Conservation (phyloP, 2,329 filamentous ascomycete genomes). For the Davidsoniella virescens region DNA sequence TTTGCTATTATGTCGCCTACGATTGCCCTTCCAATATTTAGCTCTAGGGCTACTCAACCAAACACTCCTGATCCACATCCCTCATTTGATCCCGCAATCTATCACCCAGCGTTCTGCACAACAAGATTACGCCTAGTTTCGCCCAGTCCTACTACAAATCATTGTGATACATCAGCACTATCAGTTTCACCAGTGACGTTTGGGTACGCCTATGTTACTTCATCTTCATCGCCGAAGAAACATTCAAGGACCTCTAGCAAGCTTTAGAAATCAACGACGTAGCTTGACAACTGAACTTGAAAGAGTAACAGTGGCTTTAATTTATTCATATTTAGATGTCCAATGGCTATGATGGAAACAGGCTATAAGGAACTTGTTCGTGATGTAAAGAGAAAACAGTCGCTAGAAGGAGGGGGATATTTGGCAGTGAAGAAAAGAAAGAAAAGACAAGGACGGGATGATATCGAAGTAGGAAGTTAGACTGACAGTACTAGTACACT, state of each 20-base stretch:
- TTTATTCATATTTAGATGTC: not conserved
- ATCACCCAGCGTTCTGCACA: slow-evolving; percentile 11
- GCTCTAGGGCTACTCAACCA: too few species aligned
- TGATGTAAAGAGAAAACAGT: not conserved
- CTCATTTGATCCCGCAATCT: slow-evolving; percentile 6
- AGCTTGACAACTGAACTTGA: not conserved
- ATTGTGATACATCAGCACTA: too few species aligned
- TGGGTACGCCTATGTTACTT: slow-evolving; percentile 4
- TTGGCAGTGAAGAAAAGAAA: not conserved
- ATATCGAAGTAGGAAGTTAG: not conserved
- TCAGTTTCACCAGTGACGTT: slow-evolving; percentile 4
- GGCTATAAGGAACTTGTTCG: not conserved
- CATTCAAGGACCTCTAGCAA: too few species aligned
- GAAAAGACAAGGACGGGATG: not conserved
- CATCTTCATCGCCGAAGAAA: not conserved
- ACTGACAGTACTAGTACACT: not conserved
- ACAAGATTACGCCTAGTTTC: not conserved
- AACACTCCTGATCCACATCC: not conserved
- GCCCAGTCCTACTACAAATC: not conserved
- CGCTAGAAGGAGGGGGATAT: not conserved
- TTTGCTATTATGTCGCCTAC: too few species aligned
- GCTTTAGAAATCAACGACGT: not conserved
- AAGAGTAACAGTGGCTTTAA: not conserved
- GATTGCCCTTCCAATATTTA: too few species aligned
- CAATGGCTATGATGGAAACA: not conserved